Evolutionary conservation across 139 green algal genomes (phyloP), one percentile per base, ranked within the genome.

Genomic region (Picochlorum sp.): DNA sequence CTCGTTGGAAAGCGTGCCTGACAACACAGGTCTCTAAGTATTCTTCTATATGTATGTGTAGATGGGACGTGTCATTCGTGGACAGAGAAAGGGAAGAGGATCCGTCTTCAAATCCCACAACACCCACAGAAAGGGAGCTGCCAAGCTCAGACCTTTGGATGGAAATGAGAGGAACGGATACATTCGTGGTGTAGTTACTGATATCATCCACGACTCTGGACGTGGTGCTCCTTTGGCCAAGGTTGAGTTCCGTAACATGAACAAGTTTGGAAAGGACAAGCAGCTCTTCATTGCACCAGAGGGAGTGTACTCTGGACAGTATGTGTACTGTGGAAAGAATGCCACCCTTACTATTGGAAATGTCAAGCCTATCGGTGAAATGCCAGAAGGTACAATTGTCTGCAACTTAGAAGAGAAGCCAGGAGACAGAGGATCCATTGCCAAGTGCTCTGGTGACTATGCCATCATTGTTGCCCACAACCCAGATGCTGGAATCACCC

Each of bases 361-460:
- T 82, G 82, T 96, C 10, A 91, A 96, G 86, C 92, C 94, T 37
- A 72, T 99, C 66, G 86, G 86, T 50, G 79, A 89, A 61, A 96
- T 99, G 92, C 94, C 94, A 55, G 94, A 99, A 83, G 94, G 94
- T 82, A 93, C 92, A 78, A 90, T 99, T 71, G 76, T 96, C 44
- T 98, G 94, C 92, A 98, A 98, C 79, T 78, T 99, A 62, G 94
- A 98, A 88, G 83, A 90, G 62, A 74, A 74, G 66, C 21, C 61
- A n/a, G 85, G 83, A 84, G 94, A 99, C 80, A 86, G 94, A 57
- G 92, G 94, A 49, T 66, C 81, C 4, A 65, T 99, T 58, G 94
- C 94, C 2, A 86, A 91, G 65, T 85, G 83, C 67, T 97, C 88
- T 24, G 94, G 94, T 45, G 92, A 98, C 84, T 99, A 97, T 75